Conservation (phyloP, 805 yeast genomes). For the Clavispora fructus region DNA sequence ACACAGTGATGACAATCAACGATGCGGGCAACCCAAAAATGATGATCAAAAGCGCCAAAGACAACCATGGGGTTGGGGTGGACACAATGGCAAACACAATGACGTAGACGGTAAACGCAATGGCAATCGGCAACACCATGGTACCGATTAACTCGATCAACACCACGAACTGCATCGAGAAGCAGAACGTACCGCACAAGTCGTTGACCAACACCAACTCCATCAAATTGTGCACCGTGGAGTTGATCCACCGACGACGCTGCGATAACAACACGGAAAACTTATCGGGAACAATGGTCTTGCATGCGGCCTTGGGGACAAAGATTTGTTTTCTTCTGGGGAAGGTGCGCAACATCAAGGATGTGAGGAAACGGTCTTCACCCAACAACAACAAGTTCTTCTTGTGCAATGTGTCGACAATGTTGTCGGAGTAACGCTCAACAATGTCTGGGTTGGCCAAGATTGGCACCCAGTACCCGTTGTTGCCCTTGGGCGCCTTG, state of each 20-base stretch:
- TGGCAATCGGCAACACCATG: slow-evolving; percentile 82
- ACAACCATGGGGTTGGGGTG: slow-evolving; percentile 69
- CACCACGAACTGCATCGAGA: slow-evolving; percentile 91
- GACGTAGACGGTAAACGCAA: slow-evolving; percentile 76
- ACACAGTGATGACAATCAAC: slow-evolving; percentile 74
- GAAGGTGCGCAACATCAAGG: slow-evolving; percentile 82
- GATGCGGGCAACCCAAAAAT: slow-evolving; percentile 84
- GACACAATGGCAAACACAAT: slow-evolving; percentile 64
- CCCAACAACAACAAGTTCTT: slow-evolving; percentile 83
- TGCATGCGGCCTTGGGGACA: slow-evolving; percentile 87
- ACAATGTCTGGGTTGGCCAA: slow-evolving; percentile 91
- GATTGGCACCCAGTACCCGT: slow-evolving; percentile 84
- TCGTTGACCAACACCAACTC: slow-evolving; percentile 81
- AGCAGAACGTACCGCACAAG: slow-evolving; percentile 90
- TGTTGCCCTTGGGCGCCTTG: slow-evolving; percentile 75
- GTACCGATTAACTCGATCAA: slow-evolving; percentile 83
- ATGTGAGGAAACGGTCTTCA: slow-evolving; percentile 82
- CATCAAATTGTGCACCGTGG: slow-evolving; percentile 88
- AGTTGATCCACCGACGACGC: slow-evolving; percentile 95
- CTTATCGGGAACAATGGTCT: slow-evolving; percentile 81
- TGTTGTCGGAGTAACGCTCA: slow-evolving; percentile 84
- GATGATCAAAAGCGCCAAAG: slow-evolving; percentile 69
- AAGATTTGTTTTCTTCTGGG: slow-evolving; percentile 85
- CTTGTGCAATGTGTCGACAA: slow-evolving; percentile 74
- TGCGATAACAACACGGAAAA: slow-evolving; percentile 80